Conservation (phyloP, 805 yeast species). For the Naumovozyma castellii region DNA sequence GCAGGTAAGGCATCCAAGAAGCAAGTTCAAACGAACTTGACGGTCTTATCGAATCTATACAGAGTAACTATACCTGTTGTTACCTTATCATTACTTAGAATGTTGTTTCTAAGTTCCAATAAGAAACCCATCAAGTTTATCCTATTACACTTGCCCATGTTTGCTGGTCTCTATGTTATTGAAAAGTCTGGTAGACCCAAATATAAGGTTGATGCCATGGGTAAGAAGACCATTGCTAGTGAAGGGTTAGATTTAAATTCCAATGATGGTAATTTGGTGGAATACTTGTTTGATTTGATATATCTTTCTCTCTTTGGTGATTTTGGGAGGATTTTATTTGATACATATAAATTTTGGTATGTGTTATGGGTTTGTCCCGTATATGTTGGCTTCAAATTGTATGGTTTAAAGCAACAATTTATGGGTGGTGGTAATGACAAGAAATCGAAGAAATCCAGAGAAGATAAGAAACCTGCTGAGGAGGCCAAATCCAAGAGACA, state of each 20-base stretch:
- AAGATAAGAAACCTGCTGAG: slow-evolving; percentile 2
- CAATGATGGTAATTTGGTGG: slow-evolving; percentile 39
- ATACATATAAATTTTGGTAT: slow-evolving; percentile 42
- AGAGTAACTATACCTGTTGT: slow-evolving; percentile 21
- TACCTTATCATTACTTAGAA: slow-evolving; percentile 30
- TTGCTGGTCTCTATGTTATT: slow-evolving; percentile 34
- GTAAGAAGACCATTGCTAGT: slow-evolving; percentile 28
- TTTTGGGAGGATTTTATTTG: slow-evolving; percentile 35
- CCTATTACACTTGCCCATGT: slow-evolving; percentile 26
- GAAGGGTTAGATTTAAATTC: slow-evolving; percentile 40
- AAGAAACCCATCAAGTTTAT: slow-evolving; percentile 11
- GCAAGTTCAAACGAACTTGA: slow-evolving; percentile 32
- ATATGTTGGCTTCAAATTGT: slow-evolving; percentile 37
- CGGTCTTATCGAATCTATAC: slow-evolving; percentile 16
- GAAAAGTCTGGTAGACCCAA: slow-evolving; percentile 45
- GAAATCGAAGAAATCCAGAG: not conserved
- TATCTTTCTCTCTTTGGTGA: slow-evolving; percentile 45
- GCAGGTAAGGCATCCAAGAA: slow-evolving; percentile 51
- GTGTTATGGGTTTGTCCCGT: slow-evolving; percentile 28
- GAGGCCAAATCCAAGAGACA: slow-evolving; percentile 34
- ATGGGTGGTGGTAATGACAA: slow-evolving; percentile 13
- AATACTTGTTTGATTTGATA: slow-evolving; percentile 46
- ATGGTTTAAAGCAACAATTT: slow-evolving; percentile 16
- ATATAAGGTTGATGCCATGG: slow-evolving; percentile 23
- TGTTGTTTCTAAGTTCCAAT: slow-evolving; percentile 23